Evolutionary conservation across 306 rosid species (phyloP).

Genomic region (Urtica urens): DNA sequence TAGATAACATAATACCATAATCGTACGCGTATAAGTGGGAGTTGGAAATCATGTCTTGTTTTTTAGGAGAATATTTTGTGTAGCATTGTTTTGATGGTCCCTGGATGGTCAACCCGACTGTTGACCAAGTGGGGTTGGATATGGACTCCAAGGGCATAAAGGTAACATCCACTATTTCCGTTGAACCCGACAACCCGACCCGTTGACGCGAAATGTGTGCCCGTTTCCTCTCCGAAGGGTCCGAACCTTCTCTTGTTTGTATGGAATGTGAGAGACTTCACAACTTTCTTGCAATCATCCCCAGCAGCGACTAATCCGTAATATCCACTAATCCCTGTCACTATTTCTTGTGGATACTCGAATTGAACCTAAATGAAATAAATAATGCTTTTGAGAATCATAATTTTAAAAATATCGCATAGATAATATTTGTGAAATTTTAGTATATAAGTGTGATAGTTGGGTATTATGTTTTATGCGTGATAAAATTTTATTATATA

Average conservation of each 20-base stretch:
- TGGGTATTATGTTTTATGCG: no score
- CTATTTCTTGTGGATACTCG: constrained; percentile 74
- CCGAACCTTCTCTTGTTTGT: constrained; percentile 72
- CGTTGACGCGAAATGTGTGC: constrained; percentile 71
- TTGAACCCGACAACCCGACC: constrained; percentile 81
- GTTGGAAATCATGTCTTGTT: no score
- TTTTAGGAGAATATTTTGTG: constrained; percentile 1
- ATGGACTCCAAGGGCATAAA: constrained; percentile 83
- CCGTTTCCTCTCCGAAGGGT: constrained; percentile 77
- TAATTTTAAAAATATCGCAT: no score
- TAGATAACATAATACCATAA: no score
- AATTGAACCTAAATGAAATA: constrained; percentile 66
- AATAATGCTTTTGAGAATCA: no score
- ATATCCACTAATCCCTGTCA: constrained; percentile 64
- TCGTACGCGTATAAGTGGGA: no score
- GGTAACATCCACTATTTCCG: constrained; percentile 67
- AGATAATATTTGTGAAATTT: no score
- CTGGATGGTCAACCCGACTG: neutral
- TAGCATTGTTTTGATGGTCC: constrained; percentile 6
- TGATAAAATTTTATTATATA: no score
- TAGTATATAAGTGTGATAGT: no score
- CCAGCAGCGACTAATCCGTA: constrained; percentile 33
- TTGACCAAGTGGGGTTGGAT: constrained; percentile 62
- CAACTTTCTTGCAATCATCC: constrained; percentile 29
- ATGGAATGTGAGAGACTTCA: constrained; percentile 53